Percentiles rank a stretch among this genome's conserved stretches.
Conservation (phyloP, 495 filamentous ascomycete species). For the Parachaetomium inaequale region DNA sequence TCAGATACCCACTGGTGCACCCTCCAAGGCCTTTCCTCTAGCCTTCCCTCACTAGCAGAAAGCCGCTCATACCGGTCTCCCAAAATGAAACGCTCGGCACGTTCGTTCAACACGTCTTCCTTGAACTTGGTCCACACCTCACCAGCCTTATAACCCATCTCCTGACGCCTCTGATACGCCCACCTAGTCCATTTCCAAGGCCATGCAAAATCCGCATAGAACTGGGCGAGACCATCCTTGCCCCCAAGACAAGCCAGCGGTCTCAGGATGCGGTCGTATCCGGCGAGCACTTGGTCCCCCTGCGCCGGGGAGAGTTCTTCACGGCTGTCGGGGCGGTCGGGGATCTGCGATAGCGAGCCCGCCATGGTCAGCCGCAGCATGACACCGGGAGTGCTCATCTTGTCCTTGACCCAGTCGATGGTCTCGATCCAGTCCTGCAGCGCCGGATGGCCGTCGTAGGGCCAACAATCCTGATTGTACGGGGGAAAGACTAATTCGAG, state of each 20-base stretch:
- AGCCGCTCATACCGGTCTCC: constrained; percentile 1
- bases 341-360: background rate
- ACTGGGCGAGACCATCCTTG: background rate
- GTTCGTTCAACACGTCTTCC: constrained; percentile 3
- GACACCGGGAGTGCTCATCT: background rate
- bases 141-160: background rate
- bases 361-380: constrained; percentile 4
- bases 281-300: constrained; percentile 1
- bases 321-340: background rate
- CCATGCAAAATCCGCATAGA: constrained; percentile 6
- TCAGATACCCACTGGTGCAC: background rate
- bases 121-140: background rate
- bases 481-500: constrained; percentile 5
- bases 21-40: background rate
- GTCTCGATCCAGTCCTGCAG: background rate
- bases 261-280: constrained; percentile 2
- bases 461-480: background rate
- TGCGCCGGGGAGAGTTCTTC: background rate
- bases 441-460: background rate
- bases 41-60: background rate
- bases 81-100: background rate
- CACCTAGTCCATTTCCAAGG: constrained; percentile 4
- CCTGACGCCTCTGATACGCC: background rate
- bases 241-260: background rate
- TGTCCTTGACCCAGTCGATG: background rate